Evolutionary conservation across 1,284 basidiomycete genomes (phyloP).

Genomic region (Marasmius oreades): DNA sequence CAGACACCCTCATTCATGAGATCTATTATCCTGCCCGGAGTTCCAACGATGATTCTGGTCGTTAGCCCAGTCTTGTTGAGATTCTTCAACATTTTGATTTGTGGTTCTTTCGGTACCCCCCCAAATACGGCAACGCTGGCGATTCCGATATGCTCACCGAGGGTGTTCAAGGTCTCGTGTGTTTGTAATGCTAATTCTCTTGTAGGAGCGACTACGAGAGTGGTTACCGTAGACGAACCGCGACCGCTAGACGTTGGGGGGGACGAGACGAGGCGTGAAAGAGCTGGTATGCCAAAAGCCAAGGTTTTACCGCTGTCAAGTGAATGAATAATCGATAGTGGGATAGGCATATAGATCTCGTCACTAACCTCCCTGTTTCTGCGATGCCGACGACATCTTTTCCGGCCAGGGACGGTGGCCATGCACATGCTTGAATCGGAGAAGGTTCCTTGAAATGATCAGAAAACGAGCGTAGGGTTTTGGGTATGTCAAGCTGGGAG

Average conservation of each 20-base stretch:
- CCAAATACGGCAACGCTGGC: conserved; percentile 88
- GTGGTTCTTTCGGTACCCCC: conserved; percentile 86
- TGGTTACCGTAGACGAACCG: conserved; percentile 49
- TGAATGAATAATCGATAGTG: background rate
- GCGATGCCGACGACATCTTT: conserved; percentile 95
- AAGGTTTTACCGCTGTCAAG: conserved; percentile 85
- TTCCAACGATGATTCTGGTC: conserved; percentile 86
- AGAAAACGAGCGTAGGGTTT: conserved; percentile 61
- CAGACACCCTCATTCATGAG: conserved; percentile 83
- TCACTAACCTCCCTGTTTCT: conserved; percentile 82
- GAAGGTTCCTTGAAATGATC: conserved; percentile 81
- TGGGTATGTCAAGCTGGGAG: conserved; percentile 67
- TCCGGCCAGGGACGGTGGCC: conserved; percentile 85
- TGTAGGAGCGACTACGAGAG: conserved; percentile 90
- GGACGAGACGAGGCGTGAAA: conserved; percentile 60
- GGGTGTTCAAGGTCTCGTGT: conserved; percentile 76
- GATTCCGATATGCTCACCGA: conserved; percentile 78
- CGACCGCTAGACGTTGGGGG: conserved; percentile 21
- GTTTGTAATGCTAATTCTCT: conserved; percentile 95
- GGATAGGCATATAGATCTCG: background rate
- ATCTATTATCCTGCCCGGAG: conserved; percentile 92
- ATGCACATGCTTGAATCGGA: conserved; percentile 94
- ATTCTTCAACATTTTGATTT: conserved; percentile 61
- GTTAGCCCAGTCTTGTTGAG: conserved; percentile 46
- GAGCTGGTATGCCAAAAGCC: conserved; percentile 91